A percentile compares a stretch with the other conserved stretches of the same genome.
Evolutionary conservation across 2,329 filamentous ascomycete species (phyloP).

Genomic region (Biscogniauxia marginata): DNA sequence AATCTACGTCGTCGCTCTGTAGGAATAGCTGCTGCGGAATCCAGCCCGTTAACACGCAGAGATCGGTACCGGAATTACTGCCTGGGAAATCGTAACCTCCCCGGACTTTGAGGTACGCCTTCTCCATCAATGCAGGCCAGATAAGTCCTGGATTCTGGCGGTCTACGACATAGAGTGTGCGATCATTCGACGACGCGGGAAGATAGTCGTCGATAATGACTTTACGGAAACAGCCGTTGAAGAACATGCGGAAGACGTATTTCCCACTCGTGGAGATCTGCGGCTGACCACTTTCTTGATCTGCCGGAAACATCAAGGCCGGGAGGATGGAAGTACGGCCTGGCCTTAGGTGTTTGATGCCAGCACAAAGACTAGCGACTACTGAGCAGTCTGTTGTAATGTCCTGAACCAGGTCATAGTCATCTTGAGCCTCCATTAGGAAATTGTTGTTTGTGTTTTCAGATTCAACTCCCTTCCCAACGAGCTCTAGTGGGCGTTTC

Average conservation of each 20-base stretch:
- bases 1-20: slow-evolving; percentile 78
- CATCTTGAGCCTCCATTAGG: slow-evolving; percentile 41
- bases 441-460: slow-evolving; percentile 3
- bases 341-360: slow-evolving; percentile 66
- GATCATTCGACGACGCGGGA: slow-evolving; percentile 70
- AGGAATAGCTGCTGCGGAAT: slow-evolving; percentile 94
- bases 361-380: slow-evolving; percentile 89
- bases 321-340: slow-evolving; percentile 69
- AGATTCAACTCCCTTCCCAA: slow-evolving; percentile 37
- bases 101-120: slow-evolving; percentile 92
- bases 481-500: slow-evolving; percentile 72
- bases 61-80: slow-evolving; percentile 92
- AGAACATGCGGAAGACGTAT: slow-evolving; percentile 89
- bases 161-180: slow-evolving; percentile 84
- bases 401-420: slow-evolving; percentile 88
- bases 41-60: slow-evolving; percentile 93
- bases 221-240: slow-evolving; percentile 88
- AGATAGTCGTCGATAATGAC: slow-evolving; percentile 88
- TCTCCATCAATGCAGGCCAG: slow-evolving; percentile 92
- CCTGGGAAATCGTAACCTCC: slow-evolving; percentile 98
- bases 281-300: slow-evolving; percentile 57
- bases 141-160: slow-evolving; percentile 76
- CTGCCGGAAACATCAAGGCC: slow-evolving; percentile 73
- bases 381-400: slow-evolving; percentile 96
- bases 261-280: slow-evolving; percentile 74